Percentiles rank a stretch among this genome's conserved stretches.
Evolutionary conservation across 352 stramenopile genomes (phyloP).

Genomic region (Plasmopara viticola): DNA sequence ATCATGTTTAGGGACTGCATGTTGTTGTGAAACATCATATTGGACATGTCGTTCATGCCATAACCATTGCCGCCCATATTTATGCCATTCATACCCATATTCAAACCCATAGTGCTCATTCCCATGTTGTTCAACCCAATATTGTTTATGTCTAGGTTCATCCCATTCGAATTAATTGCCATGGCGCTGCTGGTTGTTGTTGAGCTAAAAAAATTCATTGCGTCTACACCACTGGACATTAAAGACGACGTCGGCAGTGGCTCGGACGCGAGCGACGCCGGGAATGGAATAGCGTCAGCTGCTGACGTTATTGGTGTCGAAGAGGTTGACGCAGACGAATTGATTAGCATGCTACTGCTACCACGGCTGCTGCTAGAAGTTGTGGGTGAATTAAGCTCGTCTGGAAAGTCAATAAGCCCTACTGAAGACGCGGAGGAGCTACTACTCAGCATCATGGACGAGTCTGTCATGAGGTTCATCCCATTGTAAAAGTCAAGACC

Average conservation of each 20-base stretch:
- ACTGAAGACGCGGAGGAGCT: conserved; percentile 18
- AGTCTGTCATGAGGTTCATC: conserved; percentile 67
- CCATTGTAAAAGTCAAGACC: conserved; percentile 61
- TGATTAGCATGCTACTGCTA: conserved; percentile 17
- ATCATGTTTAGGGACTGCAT: conserved; percentile 76
- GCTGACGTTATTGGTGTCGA: conserved; percentile 27
- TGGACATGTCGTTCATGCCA: conserved; percentile 43
- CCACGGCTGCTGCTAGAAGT: conserved; percentile 10
- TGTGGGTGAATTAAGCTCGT: conserved; percentile 77
- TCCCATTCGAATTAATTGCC: conserved; percentile 14
- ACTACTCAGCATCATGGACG: conserved; percentile 31
- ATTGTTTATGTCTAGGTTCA: conserved; percentile 36
- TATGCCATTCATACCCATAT: conserved; percentile 48
- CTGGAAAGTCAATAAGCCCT: conserved; percentile 80
- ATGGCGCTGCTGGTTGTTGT: conserved; percentile 23
- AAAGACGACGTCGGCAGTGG: conserved; percentile 37
- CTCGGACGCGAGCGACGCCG: conserved; percentile 60
- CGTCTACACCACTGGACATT: conserved; percentile 38
- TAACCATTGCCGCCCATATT: conserved; percentile 58
- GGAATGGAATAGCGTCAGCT: conserved; percentile 68
- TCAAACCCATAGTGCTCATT: conserved; percentile 35
- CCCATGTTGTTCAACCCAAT: conserved; percentile 29
- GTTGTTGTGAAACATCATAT: conserved; percentile 70
- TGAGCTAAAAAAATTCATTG: conserved; percentile 32
- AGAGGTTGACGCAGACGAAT: conserved; percentile 27